Evolutionary conservation across 108 stramenopile genomes (phyloP).

Genomic region (Phaeodactylum tricornutum): DNA sequence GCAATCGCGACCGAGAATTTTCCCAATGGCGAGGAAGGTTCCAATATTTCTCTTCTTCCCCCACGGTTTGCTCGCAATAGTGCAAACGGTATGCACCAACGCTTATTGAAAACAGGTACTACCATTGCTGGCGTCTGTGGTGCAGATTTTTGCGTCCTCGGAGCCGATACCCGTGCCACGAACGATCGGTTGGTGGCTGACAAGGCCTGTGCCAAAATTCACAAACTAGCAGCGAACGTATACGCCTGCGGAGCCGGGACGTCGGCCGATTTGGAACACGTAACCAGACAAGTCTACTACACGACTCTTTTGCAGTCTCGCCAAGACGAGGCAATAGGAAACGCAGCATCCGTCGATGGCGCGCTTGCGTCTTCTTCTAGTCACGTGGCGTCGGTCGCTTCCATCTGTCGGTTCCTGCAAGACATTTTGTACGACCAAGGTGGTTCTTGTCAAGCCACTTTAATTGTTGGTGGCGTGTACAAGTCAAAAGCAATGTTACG

Average conservation of each 20-base stretch:
- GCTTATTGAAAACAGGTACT: too few relatives aligned
- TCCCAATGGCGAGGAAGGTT: too few relatives aligned
- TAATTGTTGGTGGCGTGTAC: conserved; percentile 58
- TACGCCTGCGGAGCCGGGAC: conserved; percentile 81
- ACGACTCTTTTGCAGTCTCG: conserved; percentile 22
- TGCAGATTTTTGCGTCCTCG: conserved; percentile 33
- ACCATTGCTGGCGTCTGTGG: conserved; percentile 46
- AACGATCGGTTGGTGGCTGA: conserved; percentile 72
- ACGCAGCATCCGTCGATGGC: neutral
- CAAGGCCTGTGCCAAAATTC: conserved; percentile 58
- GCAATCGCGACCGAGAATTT: too few relatives aligned
- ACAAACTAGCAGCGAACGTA: conserved; percentile 35
- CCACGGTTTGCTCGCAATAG: too few relatives aligned
- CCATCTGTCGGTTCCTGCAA: conserved; percentile 37
- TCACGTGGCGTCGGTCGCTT: conserved; percentile 22
- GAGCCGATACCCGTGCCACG: conserved; percentile 76
- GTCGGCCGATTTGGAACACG: conserved; percentile 67
- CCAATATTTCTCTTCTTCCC: too few relatives aligned
- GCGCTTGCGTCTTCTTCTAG: neutral
- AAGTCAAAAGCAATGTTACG: conserved; percentile 30
- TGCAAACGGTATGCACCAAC: too few relatives aligned
- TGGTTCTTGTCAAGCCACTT: conserved; percentile 61
- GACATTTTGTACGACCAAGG: conserved; percentile 28
- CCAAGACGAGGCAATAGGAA: conserved; percentile 9
- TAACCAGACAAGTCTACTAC: conserved; percentile 43